phyloP scores from a whole-genome alignment of 257 asterid species.

The Solanum rostratum region DNA sequence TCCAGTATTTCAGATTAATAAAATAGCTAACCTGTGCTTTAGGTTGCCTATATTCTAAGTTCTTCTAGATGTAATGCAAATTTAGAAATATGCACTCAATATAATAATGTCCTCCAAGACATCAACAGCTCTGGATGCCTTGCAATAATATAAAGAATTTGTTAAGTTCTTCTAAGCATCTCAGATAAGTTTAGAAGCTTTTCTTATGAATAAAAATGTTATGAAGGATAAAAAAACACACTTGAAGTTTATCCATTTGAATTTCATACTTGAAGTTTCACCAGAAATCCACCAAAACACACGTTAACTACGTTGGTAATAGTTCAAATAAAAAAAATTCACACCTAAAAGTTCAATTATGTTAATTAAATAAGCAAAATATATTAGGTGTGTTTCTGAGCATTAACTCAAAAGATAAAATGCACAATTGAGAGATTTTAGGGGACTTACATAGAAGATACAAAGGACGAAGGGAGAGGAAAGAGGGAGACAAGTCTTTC shows the following conservation, averaged over 20 bases:
- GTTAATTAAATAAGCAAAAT: too few species aligned
- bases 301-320: too few species aligned
- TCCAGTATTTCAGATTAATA: neutral
- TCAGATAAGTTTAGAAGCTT: neutral
- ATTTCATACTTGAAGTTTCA: too few species aligned
- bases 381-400: too few species aligned
- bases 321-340: too few species aligned
- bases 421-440: neutral
- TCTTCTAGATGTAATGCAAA: constrained; percentile 73
- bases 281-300: too few species aligned
- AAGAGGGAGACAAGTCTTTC: constrained; percentile 65
- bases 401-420: too few species aligned
- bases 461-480: constrained; percentile 52
- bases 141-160: neutral
- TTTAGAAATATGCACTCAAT: constrained; percentile 51
- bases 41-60: constrained; percentile 74
- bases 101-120: constrained; percentile 77
- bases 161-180: constrained; percentile 3
- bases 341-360: too few species aligned
- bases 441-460: constrained; percentile 36
- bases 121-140: constrained; percentile 34
- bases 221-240: too few species aligned
- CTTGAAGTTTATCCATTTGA: too few species aligned
- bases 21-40: constrained; percentile 65
- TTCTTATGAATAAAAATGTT: neutral